Evolutionary conservation across 176 grass and related monocot species (phyloP), one percentile per base, ranked within the genome.

Genomic region (Musa itinerans): DNA sequence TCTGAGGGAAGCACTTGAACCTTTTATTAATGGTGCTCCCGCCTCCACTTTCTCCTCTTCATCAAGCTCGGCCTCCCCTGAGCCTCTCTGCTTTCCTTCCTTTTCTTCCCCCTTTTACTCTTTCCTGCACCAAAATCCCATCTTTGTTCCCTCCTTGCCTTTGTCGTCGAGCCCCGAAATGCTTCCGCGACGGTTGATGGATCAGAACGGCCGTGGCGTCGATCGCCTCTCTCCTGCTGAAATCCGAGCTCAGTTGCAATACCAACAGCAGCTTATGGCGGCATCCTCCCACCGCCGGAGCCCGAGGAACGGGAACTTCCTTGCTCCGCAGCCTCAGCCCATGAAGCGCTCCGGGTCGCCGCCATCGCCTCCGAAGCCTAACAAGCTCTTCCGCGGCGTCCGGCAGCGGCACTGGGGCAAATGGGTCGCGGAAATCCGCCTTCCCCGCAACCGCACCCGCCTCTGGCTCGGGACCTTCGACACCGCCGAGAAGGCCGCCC

Each of bases 391-490:
- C 59, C 75, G 75, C 48, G 75, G 75, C 63, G 89, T 96, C 70
- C 80, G 92, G 65, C 92, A 96, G 84, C 86, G 92, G 15, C 87
- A 91, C 82, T 96, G 92, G 92, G 92, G 92, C 70, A 96, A 96
- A 77, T 96, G 92, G 92, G 92, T 96, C 56, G 89, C 92, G 2
- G 92, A 96, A 84, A 96, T 96, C 63, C 89, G 92, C 27, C 84
- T 89, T 56, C 90, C 90, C 21, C 80, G 90, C 5, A 92, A 89
- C 83, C 81, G 90, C 43, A 86, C 84, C 15, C 83, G 84, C 11
- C 80, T 92, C 21, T 94, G 94, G 94, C 87, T 98, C n/a, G 94
- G 94, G 65, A 98, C 94, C 71, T 98, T 91, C 78, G 89, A 98
- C 82, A 89, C 94, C 51, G 90, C 94, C 74, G 90, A 98, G 69